Base-by-base conservation (phyloP, 345 rosid species). In the Camelina laxa region DNA sequence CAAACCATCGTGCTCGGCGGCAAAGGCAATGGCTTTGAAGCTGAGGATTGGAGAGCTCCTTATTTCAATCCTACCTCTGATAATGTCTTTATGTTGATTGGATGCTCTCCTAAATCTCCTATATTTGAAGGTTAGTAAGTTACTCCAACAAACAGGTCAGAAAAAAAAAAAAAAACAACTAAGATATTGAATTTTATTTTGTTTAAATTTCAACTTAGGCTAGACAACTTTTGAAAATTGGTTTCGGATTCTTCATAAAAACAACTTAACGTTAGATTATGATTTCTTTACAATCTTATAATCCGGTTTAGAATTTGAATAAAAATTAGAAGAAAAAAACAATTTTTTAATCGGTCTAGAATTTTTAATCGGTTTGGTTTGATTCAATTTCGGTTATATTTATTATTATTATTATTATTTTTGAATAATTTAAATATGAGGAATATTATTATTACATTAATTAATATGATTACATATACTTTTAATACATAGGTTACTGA, bases 31-130 rank as follows among this genome's bases (percentile, higher is more conserved):
- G 97, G 99, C 55, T 95, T 95, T 83, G 79, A 80, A 3, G 80
- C 91, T 38, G 97, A 92, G 70, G 81, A 84, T 1, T 89, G 97
- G 97, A 85, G 97, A 59, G 67, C 81, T 2, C 84, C 93, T 15
- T 95, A 88, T 74, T 84, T 95, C 78, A 79, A 73, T 55, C 96
- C 97, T 4, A 82, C 85, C 20, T 48, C 92, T 1, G 89, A 95
- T 61, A 95, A 90, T 38, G 97, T 87, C 63, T 95, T 92, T 86
- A 84, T 92, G 92, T 83, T 92, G 17, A 87, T 95, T 3, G 91
- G 97, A 13, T 95, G 97, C 78, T 90, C 93, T 3, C 80, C 96
- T 13, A 59, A 75, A 58, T 94, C 98, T 5, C 93, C 97, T 1
- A 87, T 90, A 60, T 92, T 92, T 85, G 89, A 87, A 59, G 82